Base-by-base conservation (phyloP, 306 rosid species). In the Dryas drummondii region DNA sequence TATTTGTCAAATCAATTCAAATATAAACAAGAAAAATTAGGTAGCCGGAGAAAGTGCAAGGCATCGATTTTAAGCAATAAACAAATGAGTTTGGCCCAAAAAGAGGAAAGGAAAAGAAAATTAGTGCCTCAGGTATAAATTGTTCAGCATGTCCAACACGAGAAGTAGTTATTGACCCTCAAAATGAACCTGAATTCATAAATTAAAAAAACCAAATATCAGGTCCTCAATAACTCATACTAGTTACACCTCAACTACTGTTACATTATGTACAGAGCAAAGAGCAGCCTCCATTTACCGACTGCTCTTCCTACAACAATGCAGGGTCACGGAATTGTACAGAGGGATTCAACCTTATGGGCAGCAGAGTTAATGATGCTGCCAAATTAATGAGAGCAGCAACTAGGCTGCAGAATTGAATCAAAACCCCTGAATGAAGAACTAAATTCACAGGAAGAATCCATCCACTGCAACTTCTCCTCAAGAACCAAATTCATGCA, bases 251-350 rank as follows among this genome's bases (percentile, higher is more conserved):
- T 86, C 91, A 78, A 68, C 82, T 84, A 83, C 78, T 85, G 88
- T 79, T 85, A 86, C 91, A 85, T 48, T 86, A 91, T 91, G 81
- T 90, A 92, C 97, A 90, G 68, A 85, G 84, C 84, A 83, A 78
- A 71, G 72, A 75, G 75, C 83, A 85, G 83, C 87, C 88, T 84
- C 88, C 76, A 22, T 80, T 66, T 75, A 84, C 27, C 10, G 61
- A 57, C 44, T 40, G 74, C 49, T 77, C 81, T 76, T 76, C 69
- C 86, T 76, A 78, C 87, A 80, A 71, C 56, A 65, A 70, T 14
- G 74, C 83, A 80, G 85, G 41, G 83, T 82, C 83, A 70, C 47
- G 12, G 81, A 80, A 82, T 85, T 87, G 87, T 89, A 85, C 86
- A 84, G 56, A 71, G 71, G 84, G 80, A 79, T 71, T 81, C 78